phyloP scores from a whole-genome alignment of 176 grass and related monocot genomes.

The Rhynchospora pubera region DNA sequence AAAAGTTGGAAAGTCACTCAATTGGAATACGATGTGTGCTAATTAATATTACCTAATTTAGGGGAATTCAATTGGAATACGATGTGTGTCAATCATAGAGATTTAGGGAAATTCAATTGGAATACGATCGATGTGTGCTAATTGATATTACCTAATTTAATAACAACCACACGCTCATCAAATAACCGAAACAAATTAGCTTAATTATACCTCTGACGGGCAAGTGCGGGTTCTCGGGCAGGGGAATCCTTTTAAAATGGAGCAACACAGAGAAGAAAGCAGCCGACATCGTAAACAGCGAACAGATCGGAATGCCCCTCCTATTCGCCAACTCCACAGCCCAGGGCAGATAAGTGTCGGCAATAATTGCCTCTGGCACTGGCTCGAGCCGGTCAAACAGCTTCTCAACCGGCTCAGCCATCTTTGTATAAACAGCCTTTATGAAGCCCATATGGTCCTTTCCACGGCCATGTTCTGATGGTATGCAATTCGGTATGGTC shows the following conservation, averaged over 20 bases:
- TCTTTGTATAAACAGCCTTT: constrained; percentile 35
- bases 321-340: constrained; percentile 27
- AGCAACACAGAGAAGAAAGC: constrained; percentile 42
- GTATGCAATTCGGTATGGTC: constrained; percentile 55
- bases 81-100: too few relatives aligned
- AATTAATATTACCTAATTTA: too few relatives aligned
- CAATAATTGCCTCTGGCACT: constrained; percentile 34
- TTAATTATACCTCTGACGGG: constrained; percentile 25
- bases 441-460: constrained; percentile 33
- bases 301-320: constrained; percentile 50
- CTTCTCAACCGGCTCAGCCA: constrained; percentile 40
- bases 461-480: constrained; percentile 41
- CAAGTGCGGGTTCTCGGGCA: background rate
- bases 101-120: too few relatives aligned
- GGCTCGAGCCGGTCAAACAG: constrained; percentile 29
- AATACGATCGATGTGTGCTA: background rate
- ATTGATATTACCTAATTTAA: background rate
- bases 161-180: background rate
- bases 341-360: constrained; percentile 46
- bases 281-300: constrained; percentile 41
- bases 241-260: constrained; percentile 36
- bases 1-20: too few relatives aligned
- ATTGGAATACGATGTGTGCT: too few relatives aligned
- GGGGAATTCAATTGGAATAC: too few relatives aligned
- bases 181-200: background rate